Evolutionary conservation across 1,284 basidiomycete species (phyloP), one percentile per base, ranked within the genome.

Genomic region (Wallemia hederae): DNA sequence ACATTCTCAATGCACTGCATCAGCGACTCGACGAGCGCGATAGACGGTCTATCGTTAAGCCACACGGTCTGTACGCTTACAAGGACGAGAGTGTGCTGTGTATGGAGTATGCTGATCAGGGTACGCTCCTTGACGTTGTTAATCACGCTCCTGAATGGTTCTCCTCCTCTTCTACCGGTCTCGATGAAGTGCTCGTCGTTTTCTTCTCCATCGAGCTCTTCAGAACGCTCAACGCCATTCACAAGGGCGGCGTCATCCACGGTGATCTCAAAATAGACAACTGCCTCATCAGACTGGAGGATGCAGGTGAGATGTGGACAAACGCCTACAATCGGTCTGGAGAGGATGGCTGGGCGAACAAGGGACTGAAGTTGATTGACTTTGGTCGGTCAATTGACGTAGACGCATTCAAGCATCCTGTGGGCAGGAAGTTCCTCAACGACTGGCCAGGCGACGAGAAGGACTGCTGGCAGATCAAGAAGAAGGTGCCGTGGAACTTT

Each of bases 221-320:
- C 59, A 81, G 82, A 24, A 73, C 85, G 14, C 72, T 97, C 59
- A 87, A 94, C 67, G 80, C 76, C 24, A 77, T 97, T 69, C 94
- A 98, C 70, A 63, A 70, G 9, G 74, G 76, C 0, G 83, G 85
- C 19, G 83, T 97, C 72, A 84, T 99, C 65, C 94, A 99, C 67
- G 92, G 94, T 55, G 94, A 99, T 72, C 77, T 99, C 66, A 99
- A 99, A 76, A 96, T 97, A 69, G 94, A 99, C 74, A 99, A 99
- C 72, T 96, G 91, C 69, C 77, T 99, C 15, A 74, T 98, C 7
- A 80, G 94, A 2, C 76, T 98, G 27, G 85, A 89, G 14, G 82
- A 87, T 59, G 78, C 85, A 1, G 81, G 80, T 19, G 81, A 80
- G 1, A 74, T 77, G 0, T 91, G 92, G 84, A 77, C 80, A 1